Conservation (phyloP, 768 basidiomycete genomes). For the Pholiota conissans region DNA sequence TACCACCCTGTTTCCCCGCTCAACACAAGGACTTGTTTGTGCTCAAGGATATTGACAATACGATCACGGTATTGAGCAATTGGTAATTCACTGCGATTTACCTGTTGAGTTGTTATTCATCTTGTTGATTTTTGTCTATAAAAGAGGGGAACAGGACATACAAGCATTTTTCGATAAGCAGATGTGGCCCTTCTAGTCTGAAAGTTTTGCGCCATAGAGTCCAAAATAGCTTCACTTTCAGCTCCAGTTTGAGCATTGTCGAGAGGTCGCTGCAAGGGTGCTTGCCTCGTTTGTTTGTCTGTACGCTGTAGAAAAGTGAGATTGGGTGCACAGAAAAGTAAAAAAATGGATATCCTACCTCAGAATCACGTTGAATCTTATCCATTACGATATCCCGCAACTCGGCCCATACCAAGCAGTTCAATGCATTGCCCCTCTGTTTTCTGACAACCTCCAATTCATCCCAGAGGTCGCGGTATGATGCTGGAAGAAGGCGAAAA, state of each 20-base stretch:
- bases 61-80: slow-evolving; percentile 80
- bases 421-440: slow-evolving; percentile 56
- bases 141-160: slow-evolving; percentile 35
- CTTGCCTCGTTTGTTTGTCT: slow-evolving; percentile 18
- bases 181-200: slow-evolving; percentile 57
- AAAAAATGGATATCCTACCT: slow-evolving; percentile 32
- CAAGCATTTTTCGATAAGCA: slow-evolving; percentile 88
- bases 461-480: slow-evolving; percentile 90
- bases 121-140: no score
- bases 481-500: slow-evolving; percentile 77
- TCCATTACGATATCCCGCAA: slow-evolving; percentile 61
- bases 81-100: slow-evolving; percentile 75
- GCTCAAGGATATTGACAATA: slow-evolving; percentile 69
- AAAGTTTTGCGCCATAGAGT: slow-evolving; percentile 57
- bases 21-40: slow-evolving; percentile 83
- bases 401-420: slow-evolving; percentile 71
- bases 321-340: not conserved
- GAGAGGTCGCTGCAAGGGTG: slow-evolving; percentile 6
- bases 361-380: slow-evolving; percentile 47
- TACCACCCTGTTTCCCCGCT: slow-evolving; percentile 52
- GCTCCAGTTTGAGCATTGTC: not conserved
- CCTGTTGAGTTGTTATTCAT: slow-evolving; percentile 40
- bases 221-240: slow-evolving; percentile 30
- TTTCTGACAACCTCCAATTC: slow-evolving; percentile 75
- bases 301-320: slow-evolving; percentile 5